Conservation (phyloP, 768 basidiomycete species). For the Lentinula guzmanii region DNA sequence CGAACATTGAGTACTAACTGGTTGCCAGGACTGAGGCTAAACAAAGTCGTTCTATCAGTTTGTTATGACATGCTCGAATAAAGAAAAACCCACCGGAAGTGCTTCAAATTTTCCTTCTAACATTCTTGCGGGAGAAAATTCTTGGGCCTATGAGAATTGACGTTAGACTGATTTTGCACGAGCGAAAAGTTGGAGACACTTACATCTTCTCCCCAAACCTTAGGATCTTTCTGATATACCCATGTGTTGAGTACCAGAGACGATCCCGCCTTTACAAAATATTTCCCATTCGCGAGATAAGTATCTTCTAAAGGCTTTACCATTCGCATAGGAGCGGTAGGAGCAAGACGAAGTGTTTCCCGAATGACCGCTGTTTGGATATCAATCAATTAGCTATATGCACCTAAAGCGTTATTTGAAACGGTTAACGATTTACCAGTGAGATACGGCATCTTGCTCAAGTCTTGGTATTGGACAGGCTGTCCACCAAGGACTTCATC, state of each 20-base stretch:
- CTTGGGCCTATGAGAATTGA: constrained; percentile 25
- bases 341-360: constrained; percentile 31
- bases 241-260: constrained; percentile 21
- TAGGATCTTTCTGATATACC: constrained; percentile 31
- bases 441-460: constrained; percentile 38
- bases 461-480: constrained; percentile 29
- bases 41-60: background rate
- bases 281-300: constrained; percentile 32
- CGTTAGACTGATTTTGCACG: background rate
- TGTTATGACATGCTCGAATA: constrained; percentile 1
- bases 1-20: constrained; percentile 17
- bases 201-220: constrained; percentile 46
- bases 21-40: constrained; percentile 38
- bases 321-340: constrained; percentile 29
- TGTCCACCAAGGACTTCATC: constrained; percentile 38
- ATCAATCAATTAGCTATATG: background rate
- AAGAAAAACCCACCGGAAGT: constrained; percentile 26
- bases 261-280: constrained; percentile 26
- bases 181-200: constrained; percentile 15
- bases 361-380: constrained; percentile 27
- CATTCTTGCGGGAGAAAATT: constrained; percentile 44
- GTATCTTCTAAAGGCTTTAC: constrained; percentile 30
- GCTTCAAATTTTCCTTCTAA: constrained; percentile 43
- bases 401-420: no score
- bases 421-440: constrained; percentile 19